A percentile compares a stretch with the other conserved stretches of the same genome.
These are phyloP conservation scores for Epichloe scottii DNA, from an alignment of 2,329 filamentous ascomycete species.

Conservation along the genomic window DNA sequence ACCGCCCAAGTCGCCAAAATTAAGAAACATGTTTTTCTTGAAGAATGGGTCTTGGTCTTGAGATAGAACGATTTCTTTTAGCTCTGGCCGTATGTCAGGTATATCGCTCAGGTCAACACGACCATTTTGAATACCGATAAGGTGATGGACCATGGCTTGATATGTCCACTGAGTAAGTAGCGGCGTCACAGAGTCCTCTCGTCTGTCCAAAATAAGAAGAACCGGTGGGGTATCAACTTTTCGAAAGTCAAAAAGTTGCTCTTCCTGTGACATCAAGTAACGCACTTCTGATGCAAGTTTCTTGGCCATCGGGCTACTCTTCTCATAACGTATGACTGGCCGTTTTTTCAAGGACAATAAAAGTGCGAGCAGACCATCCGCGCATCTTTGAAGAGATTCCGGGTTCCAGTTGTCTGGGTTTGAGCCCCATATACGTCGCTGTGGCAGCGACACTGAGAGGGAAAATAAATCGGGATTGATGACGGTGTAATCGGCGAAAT, in stretches of 20 bases:
- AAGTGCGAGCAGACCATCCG: constrained; percentile 75
- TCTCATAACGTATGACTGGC: constrained; percentile 85
- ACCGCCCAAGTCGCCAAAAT: constrained; percentile 88
- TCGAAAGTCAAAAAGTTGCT: constrained; percentile 91
- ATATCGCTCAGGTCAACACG: constrained; percentile 77
- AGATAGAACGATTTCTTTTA: constrained; percentile 88
- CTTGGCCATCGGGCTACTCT: constrained; percentile 78
- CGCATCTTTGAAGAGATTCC: constrained; percentile 73
- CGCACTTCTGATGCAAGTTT: constrained; percentile 88
- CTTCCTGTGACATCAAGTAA: constrained; percentile 89
- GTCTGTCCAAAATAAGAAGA: constrained; percentile 75
- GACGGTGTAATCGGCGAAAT: constrained; percentile 92
- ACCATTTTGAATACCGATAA: constrained; percentile 90
- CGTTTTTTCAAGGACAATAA: constrained; percentile 91
- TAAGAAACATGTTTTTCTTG: constrained; percentile 97
- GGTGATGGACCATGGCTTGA: constrained; percentile 98
- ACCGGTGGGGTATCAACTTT: constrained; percentile 92
- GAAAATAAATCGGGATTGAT: constrained; percentile 91
- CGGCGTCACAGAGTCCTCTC: constrained; percentile 90
- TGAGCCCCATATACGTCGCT: constrained; percentile 67
- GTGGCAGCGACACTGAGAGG: constrained; percentile 58
- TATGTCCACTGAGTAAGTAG: constrained; percentile 97
- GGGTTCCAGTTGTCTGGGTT: constrained; percentile 82
- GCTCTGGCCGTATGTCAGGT: constrained; percentile 71
- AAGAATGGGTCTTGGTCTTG: constrained; percentile 98